Base-by-base conservation (phyloP, 306 rosid species). In the Spatholobus suberectus region DNA sequence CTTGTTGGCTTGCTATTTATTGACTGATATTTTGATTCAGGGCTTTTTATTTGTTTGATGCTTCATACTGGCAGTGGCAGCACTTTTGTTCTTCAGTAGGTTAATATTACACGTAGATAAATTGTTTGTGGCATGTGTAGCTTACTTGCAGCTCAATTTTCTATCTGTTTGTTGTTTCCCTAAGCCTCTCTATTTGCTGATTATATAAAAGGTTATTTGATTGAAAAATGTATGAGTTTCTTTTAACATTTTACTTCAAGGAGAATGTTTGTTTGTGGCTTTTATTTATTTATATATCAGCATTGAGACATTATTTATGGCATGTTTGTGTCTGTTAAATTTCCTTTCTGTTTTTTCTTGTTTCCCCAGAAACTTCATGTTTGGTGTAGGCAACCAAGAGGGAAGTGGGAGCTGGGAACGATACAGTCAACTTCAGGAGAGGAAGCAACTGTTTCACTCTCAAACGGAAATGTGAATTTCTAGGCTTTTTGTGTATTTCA, bases 311-410 rank as follows among this genome's bases (percentile, higher is more conserved):
- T 79, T 85, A n/a, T 87, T 72, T 55, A 40, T 72, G 78, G 80
- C 38, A 73, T 49, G 35, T 52, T 61, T 52, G 18, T 70, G 75
- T 73, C 44, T 73, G 57, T 43, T 68, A 65, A 82, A 44, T 46
- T 83, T 88, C 75, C 40, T 69, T 77, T 77, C 57, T 77, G 84
- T 32, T 71, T 63, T 63, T 80, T 73, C 69, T 73, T 82, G 79
- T 85, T 83, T 74, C 74, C 70, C 77, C 93, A 96, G 99, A 94
- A 92, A 91, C 98, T 94, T 72, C 86, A 78, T 80, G 97, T 96
- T 73, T 96, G 99, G 99, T 92, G 98, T 90, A 86, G 77, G 84
- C 92, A 84, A 52, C 91, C 91, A 35, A 88, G 44, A 75, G 92
- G 96, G 59, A 90, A 80, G 27, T 94, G 97, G 99, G 97, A 80